Evolutionary conservation across 805 yeast species (phyloP).

Genomic region (Myxozyma vanderwaltii): DNA sequence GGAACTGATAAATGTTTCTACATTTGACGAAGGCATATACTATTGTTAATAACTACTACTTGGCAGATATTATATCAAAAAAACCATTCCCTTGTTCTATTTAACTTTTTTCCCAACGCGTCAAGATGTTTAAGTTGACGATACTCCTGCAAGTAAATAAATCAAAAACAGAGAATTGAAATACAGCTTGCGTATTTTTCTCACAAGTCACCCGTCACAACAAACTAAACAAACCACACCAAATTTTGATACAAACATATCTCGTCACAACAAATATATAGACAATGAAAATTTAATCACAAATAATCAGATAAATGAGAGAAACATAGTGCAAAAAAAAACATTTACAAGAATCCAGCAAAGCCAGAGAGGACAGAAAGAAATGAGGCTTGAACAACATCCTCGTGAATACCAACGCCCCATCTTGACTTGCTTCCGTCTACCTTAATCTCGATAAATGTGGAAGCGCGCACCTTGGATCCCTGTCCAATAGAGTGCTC

Average conservation of each 20-base stretch:
- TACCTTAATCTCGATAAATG: slow-evolving; percentile 63
- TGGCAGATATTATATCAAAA: too few relatives aligned
- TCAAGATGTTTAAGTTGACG: too few relatives aligned
- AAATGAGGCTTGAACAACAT: slow-evolving; percentile 83
- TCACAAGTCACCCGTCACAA: too few relatives aligned
- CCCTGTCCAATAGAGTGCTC: slow-evolving; percentile 81
- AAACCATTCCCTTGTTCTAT: too few relatives aligned
- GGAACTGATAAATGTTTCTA: too few relatives aligned
- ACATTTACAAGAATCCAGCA: slow-evolving; percentile 24
- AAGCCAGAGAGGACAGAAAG: slow-evolving; percentile 47
- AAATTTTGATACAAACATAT: neutral
- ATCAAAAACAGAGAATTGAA: too few relatives aligned
- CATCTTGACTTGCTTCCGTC: slow-evolving; percentile 53
- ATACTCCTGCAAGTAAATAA: too few relatives aligned
- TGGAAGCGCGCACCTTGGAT: slow-evolving; percentile 71
- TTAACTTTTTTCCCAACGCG: too few relatives aligned
- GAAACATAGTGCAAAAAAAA: neutral
- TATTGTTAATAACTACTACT: too few relatives aligned
- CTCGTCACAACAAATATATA: neutral
- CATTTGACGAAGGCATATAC: too few relatives aligned
- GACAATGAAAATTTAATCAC: neutral
- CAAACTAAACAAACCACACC: neutral
- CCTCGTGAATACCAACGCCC: slow-evolving; percentile 94
- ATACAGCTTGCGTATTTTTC: too few relatives aligned
- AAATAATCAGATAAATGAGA: neutral